Evolutionary conservation across 2,329 filamentous ascomycete species (phyloP).

Genomic region (Xenosphaeropsis pyriputrescens): DNA sequence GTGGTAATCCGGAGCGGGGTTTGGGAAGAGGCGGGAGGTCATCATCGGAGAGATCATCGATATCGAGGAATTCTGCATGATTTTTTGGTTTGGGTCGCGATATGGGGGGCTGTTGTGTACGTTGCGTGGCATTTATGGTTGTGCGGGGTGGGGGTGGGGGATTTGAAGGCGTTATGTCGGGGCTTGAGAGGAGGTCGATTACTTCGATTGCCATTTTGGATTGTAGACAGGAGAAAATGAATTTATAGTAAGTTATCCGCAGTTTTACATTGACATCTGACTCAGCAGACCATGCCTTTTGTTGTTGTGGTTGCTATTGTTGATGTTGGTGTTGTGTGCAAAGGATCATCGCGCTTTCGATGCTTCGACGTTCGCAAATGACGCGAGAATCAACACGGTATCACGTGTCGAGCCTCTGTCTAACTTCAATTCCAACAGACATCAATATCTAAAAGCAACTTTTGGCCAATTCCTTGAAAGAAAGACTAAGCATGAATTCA

Average conservation of each 20-base stretch:
- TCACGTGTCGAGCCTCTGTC: too few species aligned
- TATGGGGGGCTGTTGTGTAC: background rate
- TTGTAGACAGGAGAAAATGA: background rate
- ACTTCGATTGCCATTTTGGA: slow-evolving; percentile 19
- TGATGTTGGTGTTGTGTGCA: background rate
- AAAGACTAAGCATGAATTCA: too few species aligned
- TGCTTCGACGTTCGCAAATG: background rate
- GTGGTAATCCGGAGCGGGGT: background rate
- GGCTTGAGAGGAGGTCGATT: slow-evolving; percentile 14
- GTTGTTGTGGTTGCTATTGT: too few species aligned
- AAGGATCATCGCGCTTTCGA: background rate
- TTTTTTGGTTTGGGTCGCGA: background rate
- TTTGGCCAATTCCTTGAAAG: too few species aligned
- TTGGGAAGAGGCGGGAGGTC: background rate
- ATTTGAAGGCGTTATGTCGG: background rate
- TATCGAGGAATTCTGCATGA: too few species aligned
- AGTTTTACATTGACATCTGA: too few species aligned
- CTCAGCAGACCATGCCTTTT: too few species aligned
- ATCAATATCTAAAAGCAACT: too few species aligned
- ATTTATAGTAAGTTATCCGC: background rate
- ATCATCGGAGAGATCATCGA: background rate
- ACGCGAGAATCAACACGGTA: background rate
- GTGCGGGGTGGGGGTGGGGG: background rate
- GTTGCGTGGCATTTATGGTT: slow-evolving; percentile 1
- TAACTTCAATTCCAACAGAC: too few species aligned